Percentiles rank a stretch among this genome's conserved stretches.
phyloP scores from a whole-genome alignment of 164 flowering plant genomes.

The Stephania japonica region DNA sequence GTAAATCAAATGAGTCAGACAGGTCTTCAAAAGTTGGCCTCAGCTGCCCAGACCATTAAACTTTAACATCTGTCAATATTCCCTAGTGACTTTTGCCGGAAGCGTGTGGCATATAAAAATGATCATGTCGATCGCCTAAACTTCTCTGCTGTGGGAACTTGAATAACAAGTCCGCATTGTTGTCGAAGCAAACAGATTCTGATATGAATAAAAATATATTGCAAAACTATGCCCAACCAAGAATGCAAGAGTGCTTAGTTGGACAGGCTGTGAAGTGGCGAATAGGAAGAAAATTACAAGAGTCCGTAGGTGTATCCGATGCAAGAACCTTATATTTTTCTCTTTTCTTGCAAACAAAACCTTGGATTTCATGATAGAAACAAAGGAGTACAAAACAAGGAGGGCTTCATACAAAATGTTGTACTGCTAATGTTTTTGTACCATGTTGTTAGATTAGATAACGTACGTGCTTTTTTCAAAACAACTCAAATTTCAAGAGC shows the following conservation, averaged over 20 bases:
- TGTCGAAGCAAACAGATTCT: background rate
- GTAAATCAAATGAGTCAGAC: background rate
- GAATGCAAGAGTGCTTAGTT: background rate
- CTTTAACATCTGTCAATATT: background rate
- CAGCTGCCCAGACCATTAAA: background rate
- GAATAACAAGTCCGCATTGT: background rate
- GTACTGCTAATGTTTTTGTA: background rate
- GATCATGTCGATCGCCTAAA: background rate
- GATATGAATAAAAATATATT: background rate
- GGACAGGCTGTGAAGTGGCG: conserved; percentile 8
- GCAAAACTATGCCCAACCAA: background rate
- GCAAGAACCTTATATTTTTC: background rate
- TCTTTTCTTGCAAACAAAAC: background rate
- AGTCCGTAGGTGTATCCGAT: background rate
- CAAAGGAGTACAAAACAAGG: background rate
- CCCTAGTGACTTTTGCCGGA: background rate
- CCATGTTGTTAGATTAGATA: background rate
- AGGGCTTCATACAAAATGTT: background rate
- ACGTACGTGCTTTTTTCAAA: background rate
- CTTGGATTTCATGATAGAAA: conserved; percentile 12
- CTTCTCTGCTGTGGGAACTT: background rate
- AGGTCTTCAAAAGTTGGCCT: background rate
- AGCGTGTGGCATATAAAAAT: background rate
- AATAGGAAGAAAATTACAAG: background rate
- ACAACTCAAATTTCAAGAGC: background rate